Conservation (phyloP, 139 green algal species). For the Chlorella sp. region DNA sequence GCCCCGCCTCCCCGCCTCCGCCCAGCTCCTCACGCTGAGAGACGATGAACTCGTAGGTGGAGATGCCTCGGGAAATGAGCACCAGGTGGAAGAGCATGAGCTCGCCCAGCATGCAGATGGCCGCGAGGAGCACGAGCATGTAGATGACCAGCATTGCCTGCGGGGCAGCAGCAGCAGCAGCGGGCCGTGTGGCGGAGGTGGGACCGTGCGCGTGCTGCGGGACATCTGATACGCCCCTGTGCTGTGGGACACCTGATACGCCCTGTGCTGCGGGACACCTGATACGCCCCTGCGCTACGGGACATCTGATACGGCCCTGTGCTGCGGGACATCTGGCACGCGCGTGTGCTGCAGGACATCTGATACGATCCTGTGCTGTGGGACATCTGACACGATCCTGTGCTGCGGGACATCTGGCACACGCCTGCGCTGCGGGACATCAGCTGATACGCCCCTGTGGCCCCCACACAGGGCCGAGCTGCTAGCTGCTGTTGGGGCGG, state of each 20-base stretch:
- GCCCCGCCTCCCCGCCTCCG: background rate
- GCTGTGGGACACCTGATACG: background rate
- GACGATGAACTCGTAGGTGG: constrained; percentile 73
- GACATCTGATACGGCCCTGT: no score
- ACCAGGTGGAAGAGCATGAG: constrained; percentile 63
- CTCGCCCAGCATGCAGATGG: constrained; percentile 20
- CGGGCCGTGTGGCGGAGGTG: background rate
- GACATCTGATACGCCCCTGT: background rate
- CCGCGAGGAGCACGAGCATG: background rate
- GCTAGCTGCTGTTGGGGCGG: constrained; percentile 32
- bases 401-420: no score
- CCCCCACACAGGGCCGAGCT: constrained; percentile 1
- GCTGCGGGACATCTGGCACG: no score
- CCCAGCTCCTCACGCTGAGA: constrained; percentile 16
- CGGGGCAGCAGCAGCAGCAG: background rate
- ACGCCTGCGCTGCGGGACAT: background rate
- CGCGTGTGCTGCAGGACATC: no score
- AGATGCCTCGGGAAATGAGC: constrained; percentile 35
- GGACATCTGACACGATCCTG: no score
- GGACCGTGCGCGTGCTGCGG: background rate
- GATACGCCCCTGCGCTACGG: no score
- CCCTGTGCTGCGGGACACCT: background rate
- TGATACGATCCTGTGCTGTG: no score
- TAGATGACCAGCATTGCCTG: background rate
- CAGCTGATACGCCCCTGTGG: background rate